A percentile compares a stretch with the other conserved stretches of the same genome.
Conservation (phyloP, 164 flowering plant species). For the Macadamia integrifolia region DNA sequence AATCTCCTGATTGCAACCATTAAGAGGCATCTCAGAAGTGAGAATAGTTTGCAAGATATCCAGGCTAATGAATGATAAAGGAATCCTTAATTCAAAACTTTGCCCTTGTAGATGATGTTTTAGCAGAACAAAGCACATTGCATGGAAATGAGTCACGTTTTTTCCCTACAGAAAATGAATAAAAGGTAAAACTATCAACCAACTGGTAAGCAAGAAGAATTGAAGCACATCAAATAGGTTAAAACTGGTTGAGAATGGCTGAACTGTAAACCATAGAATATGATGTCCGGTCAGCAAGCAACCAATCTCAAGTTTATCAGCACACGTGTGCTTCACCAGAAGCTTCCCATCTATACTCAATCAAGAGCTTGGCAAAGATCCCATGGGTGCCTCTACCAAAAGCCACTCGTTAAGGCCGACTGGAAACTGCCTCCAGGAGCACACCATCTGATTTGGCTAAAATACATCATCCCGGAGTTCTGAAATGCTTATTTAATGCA, state of each 20-base stretch:
- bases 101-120: too few species aligned
- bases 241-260: not conserved
- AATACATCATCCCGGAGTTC: constrained; percentile 20
- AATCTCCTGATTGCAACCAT: too few species aligned
- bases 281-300: constrained; percentile 14
- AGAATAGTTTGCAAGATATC: too few species aligned
- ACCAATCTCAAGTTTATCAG: constrained; percentile 25
- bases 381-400: constrained; percentile 8
- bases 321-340: constrained; percentile 14
- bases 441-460: constrained; percentile 29
- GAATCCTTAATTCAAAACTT: too few species aligned
- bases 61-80: too few species aligned
- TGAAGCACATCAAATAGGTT: too few species aligned
- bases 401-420: constrained; percentile 4
- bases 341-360: constrained; percentile 14
- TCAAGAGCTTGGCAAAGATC: constrained; percentile 14
- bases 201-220: too few species aligned
- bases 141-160: too few species aligned
- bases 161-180: too few species aligned
- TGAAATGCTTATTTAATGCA: not conserved
- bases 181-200: too few species aligned
- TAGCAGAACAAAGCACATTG: too few species aligned
- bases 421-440: constrained; percentile 20
- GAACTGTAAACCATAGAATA: not conserved
- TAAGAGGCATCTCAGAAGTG: too few species aligned